Conservation (phyloP, 2,329 filamentous ascomycete genomes). For the Hypoxylon sp. region DNA sequence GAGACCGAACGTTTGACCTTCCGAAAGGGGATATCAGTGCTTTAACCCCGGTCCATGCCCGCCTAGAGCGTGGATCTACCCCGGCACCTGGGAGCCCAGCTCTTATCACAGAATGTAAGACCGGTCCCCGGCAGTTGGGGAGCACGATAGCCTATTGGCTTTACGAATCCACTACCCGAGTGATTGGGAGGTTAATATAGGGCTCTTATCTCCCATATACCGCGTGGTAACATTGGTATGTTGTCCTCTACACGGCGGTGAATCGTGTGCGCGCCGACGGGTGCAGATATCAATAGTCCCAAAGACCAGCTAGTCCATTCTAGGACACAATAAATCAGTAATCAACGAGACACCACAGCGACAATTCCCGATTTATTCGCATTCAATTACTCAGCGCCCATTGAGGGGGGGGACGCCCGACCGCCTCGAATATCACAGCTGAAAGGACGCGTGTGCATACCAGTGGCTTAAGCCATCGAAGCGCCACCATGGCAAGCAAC, state of each 20-base stretch:
- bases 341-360: neutral
- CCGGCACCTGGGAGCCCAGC: neutral
- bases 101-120: slow-evolving; percentile 16
- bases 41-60: slow-evolving; percentile 9
- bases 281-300: slow-evolving; percentile 3
- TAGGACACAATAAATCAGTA: neutral
- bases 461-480: neutral
- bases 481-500: slow-evolving; percentile 16
- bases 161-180: slow-evolving; percentile 13
- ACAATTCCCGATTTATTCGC: neutral
- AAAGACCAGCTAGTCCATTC: neutral
- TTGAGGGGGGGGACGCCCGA: neutral
- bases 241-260: neutral
- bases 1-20: slow-evolving; percentile 9
- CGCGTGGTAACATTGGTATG: neutral
- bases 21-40: slow-evolving; percentile 27
- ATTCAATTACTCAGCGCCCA: neutral
- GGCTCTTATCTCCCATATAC: slow-evolving; percentile 31
- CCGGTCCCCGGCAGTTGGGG: neutral
- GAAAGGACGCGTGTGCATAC: neutral
- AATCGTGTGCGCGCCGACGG: neutral
- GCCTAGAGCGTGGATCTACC: neutral
- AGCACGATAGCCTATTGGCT: neutral
- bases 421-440: neutral
- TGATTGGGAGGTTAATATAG: slow-evolving; percentile 5